Evolutionary conservation across 768 basidiomycete genomes (phyloP), one percentile per base, ranked within the genome.

Genomic region (Dictyophora rubrovolvata): DNA sequence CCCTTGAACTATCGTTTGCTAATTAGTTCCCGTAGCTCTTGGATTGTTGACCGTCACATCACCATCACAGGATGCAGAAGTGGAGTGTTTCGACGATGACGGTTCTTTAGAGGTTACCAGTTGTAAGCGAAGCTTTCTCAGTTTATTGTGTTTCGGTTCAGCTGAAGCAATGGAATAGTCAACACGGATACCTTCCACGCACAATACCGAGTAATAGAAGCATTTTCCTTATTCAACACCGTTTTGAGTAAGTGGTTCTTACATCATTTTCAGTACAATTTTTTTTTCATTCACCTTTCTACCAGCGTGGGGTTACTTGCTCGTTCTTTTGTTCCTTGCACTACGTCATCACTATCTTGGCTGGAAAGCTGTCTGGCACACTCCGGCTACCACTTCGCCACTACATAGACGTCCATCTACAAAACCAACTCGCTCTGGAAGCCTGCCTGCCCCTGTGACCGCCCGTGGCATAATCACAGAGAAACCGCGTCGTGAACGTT

Each of bases 131-230:
- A 28, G 7, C 28, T 77, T 17, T n/a, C 57, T 48, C 18, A 37
- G 7, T 23, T 48, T 23, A 49, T 47, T 11, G 9, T 53, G 34
- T 35, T 9, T 17, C 4, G 47, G 1, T 36, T 33, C 50, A 20
- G 14, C 28, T 22, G 18, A 51, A 18, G 14, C 55, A 35, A 56
- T 42, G 33, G 9, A 18, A 17, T 65, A 91, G 89, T 90, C 72
- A 83, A 87, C 58, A 90, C 88, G 21, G 86, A 89, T 65, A 87
- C 87, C 61, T 92, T 86, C 69, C 89, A 89, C 63, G 88, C 89
- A n/a, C 89, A 90, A 75, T 91, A 90, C 69, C 82, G 84, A 28
- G 89, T 90, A 18, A 75, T 92, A 60, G 87, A 84, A 69, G 81
- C 85, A 17, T 91, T 91, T 71, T 82, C 89, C 6, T 71, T 91